Evolutionary conservation across 768 basidiomycete species (phyloP), one percentile per base, ranked within the genome.

Genomic region (Pleurotus sapidus): DNA sequence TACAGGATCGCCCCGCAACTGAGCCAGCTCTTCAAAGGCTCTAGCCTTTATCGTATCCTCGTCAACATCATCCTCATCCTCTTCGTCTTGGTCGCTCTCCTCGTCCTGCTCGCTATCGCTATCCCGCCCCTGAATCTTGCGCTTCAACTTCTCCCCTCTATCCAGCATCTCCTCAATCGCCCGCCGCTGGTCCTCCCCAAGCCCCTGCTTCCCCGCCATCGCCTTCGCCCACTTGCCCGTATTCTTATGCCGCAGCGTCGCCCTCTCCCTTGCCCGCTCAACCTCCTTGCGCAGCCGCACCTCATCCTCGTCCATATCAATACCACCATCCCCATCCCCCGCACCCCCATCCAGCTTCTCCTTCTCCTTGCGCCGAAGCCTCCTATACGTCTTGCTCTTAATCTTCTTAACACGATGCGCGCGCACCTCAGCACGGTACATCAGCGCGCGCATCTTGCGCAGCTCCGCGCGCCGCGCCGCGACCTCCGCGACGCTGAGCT

Each of bases 371-470:
- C 91, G 82, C 65, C 87, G 87, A 48, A 98, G 78, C 61, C 89
- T 87, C 25, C 95, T 80, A 68, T 94, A 98, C 2, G 92, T 85
- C 73, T 94, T 96, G 69, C 90, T 93, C 77, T 99, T 98, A 73
- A 99, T 99, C 75, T 95, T 98, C 18, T 88, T 84, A 14, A 96
- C 78, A 14, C 95, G 84, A 66, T 90, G 90, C 14, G 94, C 91
- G 68, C 96, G 95, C 34, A 84, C 76, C 63, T 98, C 96, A 0
- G 93, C 93, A 4, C 95, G 86, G 74, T 96, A 97, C 77, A 94
- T 88, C 40, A 98, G 79, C 64, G 97, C 95, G 18, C 96, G 88
- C 84, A 93, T 92, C 67, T 86, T 84, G 34, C 91, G 84, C 9
- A 99, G 81, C 64, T 94, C 91, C 1, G 80, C 82, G 1, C 93